Percentiles rank a stretch among this genome's conserved stretches.
Conservation (phyloP, 2,329 filamentous ascomycete genomes). For the Fusarium duplospermum region DNA sequence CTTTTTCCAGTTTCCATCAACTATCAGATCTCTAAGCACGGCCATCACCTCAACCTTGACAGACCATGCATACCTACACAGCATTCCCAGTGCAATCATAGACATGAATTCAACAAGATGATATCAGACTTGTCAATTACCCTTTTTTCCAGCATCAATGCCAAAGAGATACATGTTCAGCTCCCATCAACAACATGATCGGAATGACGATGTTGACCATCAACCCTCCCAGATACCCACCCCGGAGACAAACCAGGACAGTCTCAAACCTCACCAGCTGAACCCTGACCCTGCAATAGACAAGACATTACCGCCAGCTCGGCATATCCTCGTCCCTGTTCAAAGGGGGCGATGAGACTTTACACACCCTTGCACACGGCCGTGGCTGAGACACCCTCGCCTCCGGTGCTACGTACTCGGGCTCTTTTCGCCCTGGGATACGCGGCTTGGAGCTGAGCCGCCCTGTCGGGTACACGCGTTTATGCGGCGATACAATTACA, state of each 20-base stretch:
- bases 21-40: background rate
- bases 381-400: background rate
- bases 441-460: background rate
- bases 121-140: background rate
- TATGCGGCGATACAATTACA: background rate
- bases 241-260: background rate
- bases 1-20: background rate
- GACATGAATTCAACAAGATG: background rate
- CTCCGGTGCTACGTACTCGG: background rate
- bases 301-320: background rate
- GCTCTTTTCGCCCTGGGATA: background rate
- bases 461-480: conserved; percentile 1
- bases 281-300: background rate
- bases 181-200: background rate
- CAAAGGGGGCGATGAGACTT: background rate
- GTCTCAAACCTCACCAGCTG: background rate
- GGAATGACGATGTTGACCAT: background rate
- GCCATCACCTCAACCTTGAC: background rate
- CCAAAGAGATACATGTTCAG: background rate
- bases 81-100: background rate
- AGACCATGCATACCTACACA: background rate
- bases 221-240: background rate
- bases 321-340: background rate
- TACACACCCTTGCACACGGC: background rate
- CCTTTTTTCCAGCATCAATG: background rate